Evolutionary conservation across 139 green algal species (phyloP), one percentile per base, ranked within the genome.

Genomic region (Spirogloea muscicola): DNA sequence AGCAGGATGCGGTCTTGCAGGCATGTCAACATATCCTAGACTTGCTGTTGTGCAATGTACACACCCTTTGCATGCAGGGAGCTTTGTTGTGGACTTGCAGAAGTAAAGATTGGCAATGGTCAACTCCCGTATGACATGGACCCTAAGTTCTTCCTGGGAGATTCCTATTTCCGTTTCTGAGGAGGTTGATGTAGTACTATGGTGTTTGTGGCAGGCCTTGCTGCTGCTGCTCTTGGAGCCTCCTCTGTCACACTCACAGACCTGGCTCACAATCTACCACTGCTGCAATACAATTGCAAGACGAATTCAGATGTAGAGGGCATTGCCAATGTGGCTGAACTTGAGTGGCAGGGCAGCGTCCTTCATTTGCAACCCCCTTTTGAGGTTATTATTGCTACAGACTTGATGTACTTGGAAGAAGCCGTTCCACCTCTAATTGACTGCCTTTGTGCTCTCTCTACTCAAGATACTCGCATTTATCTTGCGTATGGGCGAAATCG

Each of bases 401-500:
- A 76, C 31, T 49, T 76, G 21, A 38, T 76, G 41, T 76, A 76
- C 27, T 49, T 69, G 21, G 33, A 49, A 21, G 51, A 16, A 1
- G 44, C 42, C 9, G 33, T 76, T 16, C 3, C 29, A 5, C 68
- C 49, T 2, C 31, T 76, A 0, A 29, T 76, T 0, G 27, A 46
- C 41, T 46, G 31, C 3, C 34, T 76, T 0, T 18, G 10, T 4
- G 39, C 33, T 40, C 58, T 76, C 3, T 76, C n/a, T 6, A 37
- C 13, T 3, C 18, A 21, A 18, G 10, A 5, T 29, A 70, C 51
- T 3, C 27, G 13, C 1, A 70, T 76, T 48, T 69, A 52, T 34
- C 49, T 76, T 51, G 68, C 68, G 5, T 70, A 76, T 44, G 68
- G 68, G 16, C 18, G 68, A 16, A 76, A 76, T 25, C 41, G 68